phyloP scores from a whole-genome alignment of 768 basidiomycete genomes.

The Macrolepiota fuliginosa region DNA sequence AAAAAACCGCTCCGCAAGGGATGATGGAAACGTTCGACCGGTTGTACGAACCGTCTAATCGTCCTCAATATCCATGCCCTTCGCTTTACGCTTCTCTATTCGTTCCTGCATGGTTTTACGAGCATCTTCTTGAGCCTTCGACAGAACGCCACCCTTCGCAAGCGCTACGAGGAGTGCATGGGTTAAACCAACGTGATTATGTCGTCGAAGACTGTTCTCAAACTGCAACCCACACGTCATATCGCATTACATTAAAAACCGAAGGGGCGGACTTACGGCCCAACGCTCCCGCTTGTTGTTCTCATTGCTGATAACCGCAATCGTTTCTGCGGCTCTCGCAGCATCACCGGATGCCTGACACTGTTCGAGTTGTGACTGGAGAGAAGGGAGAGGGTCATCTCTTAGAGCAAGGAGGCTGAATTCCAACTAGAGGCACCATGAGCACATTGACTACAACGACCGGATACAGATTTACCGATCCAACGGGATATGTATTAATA shows the following conservation, averaged over 20 bases:
- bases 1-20: neutral
- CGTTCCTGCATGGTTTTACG: constrained; percentile 44
- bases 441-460: neutral
- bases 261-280: constrained; percentile 56
- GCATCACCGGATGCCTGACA: constrained; percentile 41
- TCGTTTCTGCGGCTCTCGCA: constrained; percentile 47
- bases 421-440: constrained; percentile 56
- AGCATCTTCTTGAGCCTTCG: constrained; percentile 46
- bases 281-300: constrained; percentile 75
- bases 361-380: constrained; percentile 57
- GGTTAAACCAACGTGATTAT: constrained; percentile 83
- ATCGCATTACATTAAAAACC: constrained; percentile 10
- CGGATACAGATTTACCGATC: constrained; percentile 60
- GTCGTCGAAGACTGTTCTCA: constrained; percentile 82
- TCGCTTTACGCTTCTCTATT: constrained; percentile 40
- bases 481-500: constrained; percentile 87
- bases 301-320: constrained; percentile 60
- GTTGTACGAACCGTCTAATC: constrained; percentile 24
- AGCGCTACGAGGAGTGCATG: constrained; percentile 72
- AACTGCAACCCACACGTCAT: constrained; percentile 46
- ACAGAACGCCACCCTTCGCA: constrained; percentile 66
- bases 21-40: neutral
- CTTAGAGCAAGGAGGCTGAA: constrained; percentile 90
- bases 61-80: constrained; percentile 47
- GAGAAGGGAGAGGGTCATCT: constrained; percentile 71